Evolutionary conservation across 345 rosid genomes (phyloP).

Genomic region (Linum usitatissimum): DNA sequence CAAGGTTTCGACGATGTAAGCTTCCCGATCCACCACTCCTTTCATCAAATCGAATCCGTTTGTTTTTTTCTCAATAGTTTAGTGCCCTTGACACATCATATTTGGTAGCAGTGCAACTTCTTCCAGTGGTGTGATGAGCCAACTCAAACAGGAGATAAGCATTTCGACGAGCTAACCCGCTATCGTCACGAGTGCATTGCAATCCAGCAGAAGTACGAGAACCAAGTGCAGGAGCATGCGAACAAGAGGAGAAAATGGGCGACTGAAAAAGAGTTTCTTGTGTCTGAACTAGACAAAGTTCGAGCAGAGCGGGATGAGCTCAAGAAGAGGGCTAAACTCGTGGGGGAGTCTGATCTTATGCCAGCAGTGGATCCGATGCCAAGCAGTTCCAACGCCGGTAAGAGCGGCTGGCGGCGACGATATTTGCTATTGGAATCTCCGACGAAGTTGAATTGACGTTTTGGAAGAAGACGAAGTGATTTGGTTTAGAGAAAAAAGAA

Average conservation of each 20-base stretch:
- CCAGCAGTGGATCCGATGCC: conserved; percentile 9
- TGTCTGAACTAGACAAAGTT: background rate
- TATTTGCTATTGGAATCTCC: no score
- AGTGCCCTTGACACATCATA: background rate
- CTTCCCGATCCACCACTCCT: background rate
- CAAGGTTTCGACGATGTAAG: background rate
- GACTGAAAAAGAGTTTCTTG: conserved; percentile 12
- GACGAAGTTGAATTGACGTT: no score
- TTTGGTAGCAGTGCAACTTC: conserved; percentile 11
- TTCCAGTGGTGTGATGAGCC: conserved; percentile 15
- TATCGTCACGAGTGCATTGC: conserved; percentile 9
- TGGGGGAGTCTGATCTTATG: conserved; percentile 15
- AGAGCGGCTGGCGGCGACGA: no score
- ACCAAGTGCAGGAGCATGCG: background rate
- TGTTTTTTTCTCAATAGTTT: background rate
- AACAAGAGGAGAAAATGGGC: conserved; percentile 2
- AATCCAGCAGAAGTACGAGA: conserved; percentile 3
- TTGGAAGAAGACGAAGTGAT: no score
- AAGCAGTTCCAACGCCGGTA: no score
- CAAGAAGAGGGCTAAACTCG: conserved; percentile 1
- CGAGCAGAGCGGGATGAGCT: conserved; percentile 12
- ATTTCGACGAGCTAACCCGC: conserved; percentile 12
- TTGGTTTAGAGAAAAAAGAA: no score
- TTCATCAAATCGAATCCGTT: background rate
- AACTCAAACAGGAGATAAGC: conserved; percentile 3